Percentiles rank a stretch among this genome's conserved stretches.
phyloP scores from a whole-genome alignment of 73 alveolate species.

The Paramecium pentaurelia region DNA sequence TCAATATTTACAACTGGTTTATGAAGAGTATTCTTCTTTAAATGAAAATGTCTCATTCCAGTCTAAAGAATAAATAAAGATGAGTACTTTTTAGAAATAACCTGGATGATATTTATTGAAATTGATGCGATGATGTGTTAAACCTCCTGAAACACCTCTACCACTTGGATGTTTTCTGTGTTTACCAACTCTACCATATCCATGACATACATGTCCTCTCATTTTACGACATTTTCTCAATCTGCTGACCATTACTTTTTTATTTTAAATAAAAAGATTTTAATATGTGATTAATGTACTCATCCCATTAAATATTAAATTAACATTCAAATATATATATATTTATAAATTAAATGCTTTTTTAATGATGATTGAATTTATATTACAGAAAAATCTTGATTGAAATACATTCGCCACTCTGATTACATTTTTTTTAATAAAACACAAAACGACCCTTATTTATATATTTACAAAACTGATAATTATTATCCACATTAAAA shows the following conservation, averaged over 20 bases:
- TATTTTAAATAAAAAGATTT: conserved; percentile 44
- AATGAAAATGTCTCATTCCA: conserved; percentile 98
- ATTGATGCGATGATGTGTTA: conserved; percentile 87
- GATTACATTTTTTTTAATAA: background rate
- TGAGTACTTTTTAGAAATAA: conserved; percentile 92
- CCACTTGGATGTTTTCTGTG: conserved; percentile 98
- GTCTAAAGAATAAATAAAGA: background rate
- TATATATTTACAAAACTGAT: background rate
- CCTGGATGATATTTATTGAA: conserved; percentile 97
- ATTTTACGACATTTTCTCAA: conserved; percentile 90
- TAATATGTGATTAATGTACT: conserved; percentile 3
- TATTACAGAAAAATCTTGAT: background rate
- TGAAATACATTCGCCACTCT: conserved; percentile 39
- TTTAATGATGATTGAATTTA: conserved; percentile 4
- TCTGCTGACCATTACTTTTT: conserved; percentile 75
- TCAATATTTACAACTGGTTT: conserved; percentile 91
- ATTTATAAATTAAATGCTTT: background rate
- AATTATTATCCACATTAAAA: background rate
- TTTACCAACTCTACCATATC: conserved; percentile 98
- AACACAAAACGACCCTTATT: background rate
- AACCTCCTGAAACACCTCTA: conserved; percentile 96
- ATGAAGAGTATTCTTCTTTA: conserved; percentile 87
- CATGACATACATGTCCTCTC: conserved; percentile 95
- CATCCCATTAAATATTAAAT: background rate
- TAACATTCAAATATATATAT: background rate